Percentiles rank a stretch among this genome's conserved stretches.
These are phyloP conservation scores for Pythium periplocum DNA, from an alignment of 352 stramenopile genomes.

Conservation along the genomic window DNA sequence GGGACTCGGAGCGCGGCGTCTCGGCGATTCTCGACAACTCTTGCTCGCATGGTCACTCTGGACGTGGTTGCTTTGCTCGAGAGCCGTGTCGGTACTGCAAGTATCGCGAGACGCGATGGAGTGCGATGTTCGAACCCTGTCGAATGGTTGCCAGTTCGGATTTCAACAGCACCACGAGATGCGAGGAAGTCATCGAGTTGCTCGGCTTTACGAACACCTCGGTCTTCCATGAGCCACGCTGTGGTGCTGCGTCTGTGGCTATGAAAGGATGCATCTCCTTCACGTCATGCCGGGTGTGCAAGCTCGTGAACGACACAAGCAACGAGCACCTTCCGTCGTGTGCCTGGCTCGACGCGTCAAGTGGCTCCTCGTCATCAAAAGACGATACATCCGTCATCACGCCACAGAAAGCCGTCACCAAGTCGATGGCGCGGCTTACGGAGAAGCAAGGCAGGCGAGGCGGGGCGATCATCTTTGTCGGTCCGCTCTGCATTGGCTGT, in stretches of 20 bases:
- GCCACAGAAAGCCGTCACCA: too few species aligned
- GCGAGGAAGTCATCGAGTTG: background rate
- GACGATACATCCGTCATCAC: too few species aligned
- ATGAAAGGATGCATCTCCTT: slow-evolving; percentile 12
- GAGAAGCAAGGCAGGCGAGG: too few species aligned
- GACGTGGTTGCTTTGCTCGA: slow-evolving; percentile 11
- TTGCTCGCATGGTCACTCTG: slow-evolving; percentile 3
- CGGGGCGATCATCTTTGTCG: too few species aligned
- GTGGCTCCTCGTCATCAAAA: too few species aligned
- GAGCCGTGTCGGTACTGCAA: slow-evolving; percentile 19
- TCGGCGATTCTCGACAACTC: slow-evolving; percentile 7
- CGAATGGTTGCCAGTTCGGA: background rate
- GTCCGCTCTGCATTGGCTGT: background rate
- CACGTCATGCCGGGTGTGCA: slow-evolving; percentile 12
- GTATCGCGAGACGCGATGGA: slow-evolving; percentile 7
- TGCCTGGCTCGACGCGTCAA: background rate
- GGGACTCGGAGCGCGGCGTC: slow-evolving; percentile 9
- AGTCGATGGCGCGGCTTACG: too few species aligned
- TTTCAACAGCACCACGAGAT: background rate
- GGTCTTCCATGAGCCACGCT: slow-evolving; percentile 8
- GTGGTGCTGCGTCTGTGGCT: background rate
- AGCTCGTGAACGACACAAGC: background rate
- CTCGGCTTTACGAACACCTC: slow-evolving; percentile 2
- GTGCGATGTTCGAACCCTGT: slow-evolving; percentile 2
- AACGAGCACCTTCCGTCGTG: slow-evolving; percentile 1